Evolutionary conservation across 495 filamentous ascomycete species (phyloP).

Genomic region (Penicillium tannophilum): DNA sequence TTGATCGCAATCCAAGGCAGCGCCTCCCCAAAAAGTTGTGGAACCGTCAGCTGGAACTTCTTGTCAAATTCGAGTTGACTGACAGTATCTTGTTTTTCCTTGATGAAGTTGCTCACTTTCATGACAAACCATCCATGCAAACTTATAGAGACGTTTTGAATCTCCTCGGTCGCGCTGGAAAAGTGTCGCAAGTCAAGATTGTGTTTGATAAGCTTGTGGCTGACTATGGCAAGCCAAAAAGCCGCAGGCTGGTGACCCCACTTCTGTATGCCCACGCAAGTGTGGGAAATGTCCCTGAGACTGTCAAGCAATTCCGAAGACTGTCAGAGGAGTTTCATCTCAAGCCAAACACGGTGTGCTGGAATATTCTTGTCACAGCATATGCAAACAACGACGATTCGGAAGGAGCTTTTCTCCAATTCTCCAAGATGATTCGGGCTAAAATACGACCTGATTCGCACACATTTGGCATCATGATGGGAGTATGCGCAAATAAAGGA

Average conservation of each 20-base stretch:
- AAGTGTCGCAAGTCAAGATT: slow-evolving; percentile 32
- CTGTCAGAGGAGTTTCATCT: slow-evolving; percentile 56
- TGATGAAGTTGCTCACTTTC: slow-evolving; percentile 46
- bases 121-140: slow-evolving; percentile 26
- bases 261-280: slow-evolving; percentile 68
- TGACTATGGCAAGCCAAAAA: slow-evolving; percentile 39
- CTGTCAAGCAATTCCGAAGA: slow-evolving; percentile 59
- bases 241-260: slow-evolving; percentile 40
- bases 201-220: slow-evolving; percentile 36
- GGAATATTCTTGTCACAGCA: slow-evolving; percentile 79
- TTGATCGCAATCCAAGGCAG: background rate
- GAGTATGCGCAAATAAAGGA: slow-evolving; percentile 67
- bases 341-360: slow-evolving; percentile 55
- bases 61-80: slow-evolving; percentile 32
- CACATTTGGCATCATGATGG: slow-evolving; percentile 73
- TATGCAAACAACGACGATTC: slow-evolving; percentile 66
- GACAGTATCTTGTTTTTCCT: slow-evolving; percentile 53
- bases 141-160: slow-evolving; percentile 37
- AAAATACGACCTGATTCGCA: slow-evolving; percentile 53
- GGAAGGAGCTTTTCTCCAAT: slow-evolving; percentile 59
- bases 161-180: slow-evolving; percentile 34
- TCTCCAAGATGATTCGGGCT: slow-evolving; percentile 54
- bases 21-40: slow-evolving; percentile 21
- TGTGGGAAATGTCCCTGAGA: slow-evolving; percentile 59
- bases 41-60: slow-evolving; percentile 22